Evolutionary conservation across 176 grass and related monocot genomes (phyloP), one percentile per base, ranked within the genome.

Genomic region (Triticum urartu): DNA sequence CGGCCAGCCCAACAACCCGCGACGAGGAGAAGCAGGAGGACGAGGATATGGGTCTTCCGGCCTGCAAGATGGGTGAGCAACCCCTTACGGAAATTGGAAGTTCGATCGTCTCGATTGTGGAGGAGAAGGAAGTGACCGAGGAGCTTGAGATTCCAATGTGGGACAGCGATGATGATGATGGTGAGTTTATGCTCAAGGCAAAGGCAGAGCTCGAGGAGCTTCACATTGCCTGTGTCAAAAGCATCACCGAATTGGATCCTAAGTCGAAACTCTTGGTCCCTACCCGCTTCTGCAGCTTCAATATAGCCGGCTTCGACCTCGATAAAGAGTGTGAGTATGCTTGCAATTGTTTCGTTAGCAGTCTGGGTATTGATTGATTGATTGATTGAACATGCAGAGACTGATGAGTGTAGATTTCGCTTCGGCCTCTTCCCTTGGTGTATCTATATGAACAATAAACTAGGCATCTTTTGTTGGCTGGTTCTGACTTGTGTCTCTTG

Each of bases 131-230:
- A 32, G 30, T 15, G 64, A 7, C 14, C 14, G 30, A 67, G 5
- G 28, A 65, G 9, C 59, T n/a, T 24, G 21, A 64, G 4, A 64
- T 64, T 34, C 64, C 64, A 8, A 12, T 18, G 28, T 67, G 13
- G 58, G 58, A 20, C 58, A 61, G 21, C 58, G 8, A 61, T 22
- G 7, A 61, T 3, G 58, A 61, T 22, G 58, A 7, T n/a, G 58
- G 0, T 1, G 17, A 26, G 25, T 26, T 18, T 56, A 0, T 0
- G 0, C 15, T 0, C 52, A 56, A 0, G 52, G 18, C 52, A 0
- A 18, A 56, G 17, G 52, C 52, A 5, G 52, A 20, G 52, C 52
- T 18, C 5, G 15, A 56, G 52, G 52, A 20, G 52, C 58, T 61
- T 22, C 58, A 22, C 58, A 61, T 61, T 9, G 21, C 58, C 21